A percentile compares a stretch with the other conserved stretches of the same genome.
Conservation (phyloP, 2,329 filamentous ascomycete species). For the Claviceps digitariae region DNA sequence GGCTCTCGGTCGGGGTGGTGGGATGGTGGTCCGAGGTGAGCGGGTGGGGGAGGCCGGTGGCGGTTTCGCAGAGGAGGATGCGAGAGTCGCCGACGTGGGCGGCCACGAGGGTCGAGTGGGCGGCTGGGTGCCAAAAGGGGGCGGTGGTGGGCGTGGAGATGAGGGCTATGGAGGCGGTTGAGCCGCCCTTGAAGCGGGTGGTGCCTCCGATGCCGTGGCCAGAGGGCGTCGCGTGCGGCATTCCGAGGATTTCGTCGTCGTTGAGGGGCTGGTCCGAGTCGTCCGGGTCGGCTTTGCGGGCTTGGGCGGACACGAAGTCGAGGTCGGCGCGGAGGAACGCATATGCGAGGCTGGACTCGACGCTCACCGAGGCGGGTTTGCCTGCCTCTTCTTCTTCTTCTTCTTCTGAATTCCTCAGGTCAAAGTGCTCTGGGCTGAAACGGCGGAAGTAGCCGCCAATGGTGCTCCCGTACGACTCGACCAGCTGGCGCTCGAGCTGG, state of each 20-base stretch:
- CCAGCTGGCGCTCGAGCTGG: slow-evolving; percentile 55
- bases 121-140: slow-evolving; percentile 89
- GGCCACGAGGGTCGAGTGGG: slow-evolving; percentile 69
- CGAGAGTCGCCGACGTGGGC: slow-evolving; percentile 92
- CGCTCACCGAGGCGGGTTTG: slow-evolving; percentile 34
- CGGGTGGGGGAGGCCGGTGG: slow-evolving; percentile 65
- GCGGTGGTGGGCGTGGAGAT: slow-evolving; percentile 85
- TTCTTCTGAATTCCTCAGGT: slow-evolving; percentile 21
- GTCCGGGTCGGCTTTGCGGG: slow-evolving; percentile 60
- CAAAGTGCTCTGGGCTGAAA: slow-evolving; percentile 72
- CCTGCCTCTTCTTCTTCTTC: no score
- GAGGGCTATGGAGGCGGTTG: slow-evolving; percentile 77
- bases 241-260: slow-evolving; percentile 67
- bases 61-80: slow-evolving; percentile 76
- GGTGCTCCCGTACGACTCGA: slow-evolving; percentile 65
- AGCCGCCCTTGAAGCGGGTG: slow-evolving; percentile 80
- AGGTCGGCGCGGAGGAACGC: slow-evolving; percentile 89
- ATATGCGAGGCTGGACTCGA: slow-evolving; percentile 75
- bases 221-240: slow-evolving; percentile 38
- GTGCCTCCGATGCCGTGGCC: slow-evolving; percentile 56
- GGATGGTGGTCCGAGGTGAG: slow-evolving; percentile 89
- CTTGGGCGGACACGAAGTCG: slow-evolving; percentile 85
- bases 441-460: slow-evolving; percentile 91
- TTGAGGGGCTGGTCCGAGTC: slow-evolving; percentile 74
- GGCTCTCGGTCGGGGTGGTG: slow-evolving; percentile 70